phyloP scores from a whole-genome alignment of 352 stramenopile genomes.

The Peronospora destructor region DNA sequence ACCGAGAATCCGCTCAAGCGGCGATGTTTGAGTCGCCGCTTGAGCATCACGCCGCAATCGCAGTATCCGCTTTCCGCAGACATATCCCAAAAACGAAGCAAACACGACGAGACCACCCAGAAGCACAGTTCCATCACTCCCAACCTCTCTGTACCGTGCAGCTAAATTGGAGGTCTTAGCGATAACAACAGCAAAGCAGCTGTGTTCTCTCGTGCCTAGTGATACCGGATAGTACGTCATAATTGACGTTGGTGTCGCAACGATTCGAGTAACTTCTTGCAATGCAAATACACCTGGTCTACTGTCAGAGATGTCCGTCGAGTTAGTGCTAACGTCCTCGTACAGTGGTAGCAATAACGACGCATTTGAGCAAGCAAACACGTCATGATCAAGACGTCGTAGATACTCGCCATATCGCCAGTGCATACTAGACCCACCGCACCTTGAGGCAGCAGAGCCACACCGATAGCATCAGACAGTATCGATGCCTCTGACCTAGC shows the following conservation, averaged over 20 bases:
- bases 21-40: too few relatives aligned
- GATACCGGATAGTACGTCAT: conserved; percentile 25
- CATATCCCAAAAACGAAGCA: conserved; percentile 7
- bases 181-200: conserved; percentile 9
- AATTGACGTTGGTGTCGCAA: conserved; percentile 7
- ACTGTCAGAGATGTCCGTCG: conserved; percentile 12
- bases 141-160: background rate
- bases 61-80: conserved; percentile 16
- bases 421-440: conserved; percentile 37
- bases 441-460: conserved; percentile 20
- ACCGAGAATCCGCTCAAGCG: too few relatives aligned
- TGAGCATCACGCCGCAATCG: conserved; percentile 19
- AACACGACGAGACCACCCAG: conserved; percentile 12
- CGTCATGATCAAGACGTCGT: conserved; percentile 21
- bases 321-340: conserved; percentile 22
- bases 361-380: conserved; percentile 42
- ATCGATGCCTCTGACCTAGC: conserved; percentile 2
- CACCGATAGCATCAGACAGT: conserved; percentile 19
- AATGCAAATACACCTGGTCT: conserved; percentile 29
- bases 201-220: conserved; percentile 9
- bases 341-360: conserved; percentile 35
- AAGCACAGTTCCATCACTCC: conserved; percentile 6
- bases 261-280: conserved; percentile 22
- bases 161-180: conserved; percentile 12
- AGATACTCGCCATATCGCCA: conserved; percentile 28